Evolutionary conservation across 345 rosid genomes (phyloP).

Genomic region (Euphorbia tirucalli): DNA sequence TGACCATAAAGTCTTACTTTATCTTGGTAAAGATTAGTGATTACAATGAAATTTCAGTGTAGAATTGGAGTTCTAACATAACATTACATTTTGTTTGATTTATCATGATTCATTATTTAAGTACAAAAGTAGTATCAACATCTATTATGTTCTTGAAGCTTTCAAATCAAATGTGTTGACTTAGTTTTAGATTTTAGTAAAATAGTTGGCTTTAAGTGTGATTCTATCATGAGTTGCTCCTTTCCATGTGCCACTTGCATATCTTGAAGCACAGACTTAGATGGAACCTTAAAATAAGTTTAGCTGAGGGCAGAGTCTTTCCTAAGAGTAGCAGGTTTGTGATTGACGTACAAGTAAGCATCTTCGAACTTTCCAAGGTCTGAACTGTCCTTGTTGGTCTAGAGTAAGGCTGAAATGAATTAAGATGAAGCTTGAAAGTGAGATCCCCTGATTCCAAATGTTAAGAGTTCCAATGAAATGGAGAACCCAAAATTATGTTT

Average conservation of each 20-base stretch:
- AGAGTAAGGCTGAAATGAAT: not conserved
- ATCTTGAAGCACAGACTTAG: not conserved
- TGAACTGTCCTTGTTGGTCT: not conserved
- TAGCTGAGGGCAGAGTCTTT: not conserved
- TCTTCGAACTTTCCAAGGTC: not conserved
- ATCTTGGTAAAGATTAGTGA: not conserved
- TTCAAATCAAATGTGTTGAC: not conserved
- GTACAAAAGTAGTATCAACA: not conserved
- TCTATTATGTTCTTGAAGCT: not conserved
- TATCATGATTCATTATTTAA: not conserved
- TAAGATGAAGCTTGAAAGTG: no score
- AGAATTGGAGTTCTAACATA: not conserved
- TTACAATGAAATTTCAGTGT: not conserved
- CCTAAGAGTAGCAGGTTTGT: no score
- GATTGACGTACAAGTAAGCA: no score
- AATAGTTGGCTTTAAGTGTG: not conserved
- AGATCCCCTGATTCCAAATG: no score
- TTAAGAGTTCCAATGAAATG: no score
- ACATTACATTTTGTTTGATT: not conserved
- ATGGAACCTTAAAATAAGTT: not conserved
- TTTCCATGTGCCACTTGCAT: not conserved
- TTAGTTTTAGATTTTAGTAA: not conserved
- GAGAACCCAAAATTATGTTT: no score
- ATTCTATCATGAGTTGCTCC: not conserved
- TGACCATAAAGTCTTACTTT: no score